Conservation (phyloP, 2,329 filamentous ascomycete species). For the Cladophialophora immunda region DNA sequence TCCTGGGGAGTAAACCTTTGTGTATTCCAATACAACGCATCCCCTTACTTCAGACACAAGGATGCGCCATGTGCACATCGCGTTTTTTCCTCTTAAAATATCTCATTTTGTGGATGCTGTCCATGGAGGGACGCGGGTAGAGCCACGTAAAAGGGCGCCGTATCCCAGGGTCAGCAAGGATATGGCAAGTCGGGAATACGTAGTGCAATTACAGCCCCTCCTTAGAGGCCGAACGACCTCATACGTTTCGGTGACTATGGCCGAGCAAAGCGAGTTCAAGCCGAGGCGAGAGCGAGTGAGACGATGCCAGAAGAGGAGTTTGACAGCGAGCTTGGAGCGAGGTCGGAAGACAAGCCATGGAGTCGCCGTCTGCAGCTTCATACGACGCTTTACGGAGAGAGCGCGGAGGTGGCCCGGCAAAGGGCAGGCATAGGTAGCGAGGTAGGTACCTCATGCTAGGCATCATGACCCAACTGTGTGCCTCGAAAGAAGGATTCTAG, state of each 20-base stretch:
- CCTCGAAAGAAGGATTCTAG: neutral
- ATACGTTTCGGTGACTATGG: neutral
- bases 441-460: neutral
- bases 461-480: neutral
- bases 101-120: neutral
- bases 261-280: slow-evolving; percentile 1
- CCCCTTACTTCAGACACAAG: neutral
- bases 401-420: slow-evolving; percentile 16
- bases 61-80: neutral
- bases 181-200: neutral
- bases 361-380: slow-evolving; percentile 1
- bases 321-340: slow-evolving; percentile 22
- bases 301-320: slow-evolving; percentile 19
- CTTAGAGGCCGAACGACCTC: neutral
- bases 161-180: neutral
- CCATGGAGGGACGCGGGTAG: neutral
- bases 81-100: neutral
- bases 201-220: neutral
- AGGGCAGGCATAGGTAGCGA: neutral
- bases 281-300: slow-evolving; percentile 20
- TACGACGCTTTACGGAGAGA: neutral
- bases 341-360: slow-evolving; percentile 2
- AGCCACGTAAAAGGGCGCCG: neutral
- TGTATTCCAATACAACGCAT: neutral
- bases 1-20: neutral